Percentiles rank a stretch among this genome's conserved stretches.
Evolutionary conservation across 2,329 filamentous ascomycete genomes (phyloP).

Genomic region (Hypoxylon sp.): DNA sequence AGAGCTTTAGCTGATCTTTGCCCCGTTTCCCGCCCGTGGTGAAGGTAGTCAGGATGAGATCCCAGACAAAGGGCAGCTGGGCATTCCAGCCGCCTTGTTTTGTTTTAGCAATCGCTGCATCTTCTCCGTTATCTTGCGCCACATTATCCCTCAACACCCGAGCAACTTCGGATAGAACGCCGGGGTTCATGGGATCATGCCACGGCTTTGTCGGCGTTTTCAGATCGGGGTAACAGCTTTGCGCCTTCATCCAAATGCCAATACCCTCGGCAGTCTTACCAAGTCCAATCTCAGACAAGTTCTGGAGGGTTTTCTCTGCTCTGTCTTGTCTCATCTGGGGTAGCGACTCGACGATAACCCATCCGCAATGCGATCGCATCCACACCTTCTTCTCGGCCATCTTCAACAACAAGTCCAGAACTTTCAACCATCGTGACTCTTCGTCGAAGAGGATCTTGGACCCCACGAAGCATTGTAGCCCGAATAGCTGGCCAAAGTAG

Average conservation of each 20-base stretch:
- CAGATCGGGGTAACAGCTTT: slow-evolving; percentile 68
- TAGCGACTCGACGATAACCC: slow-evolving; percentile 78
- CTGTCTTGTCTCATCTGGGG: slow-evolving; percentile 66
- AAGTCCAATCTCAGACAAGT: slow-evolving; percentile 69
- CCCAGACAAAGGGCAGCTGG: slow-evolving; percentile 88
- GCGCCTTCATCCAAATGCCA: slow-evolving; percentile 82
- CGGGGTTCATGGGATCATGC: slow-evolving; percentile 76
- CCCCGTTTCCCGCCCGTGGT: slow-evolving; percentile 47
- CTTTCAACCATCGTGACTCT: slow-evolving; percentile 66
- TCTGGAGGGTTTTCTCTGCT: slow-evolving; percentile 68
- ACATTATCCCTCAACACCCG: slow-evolving; percentile 81
- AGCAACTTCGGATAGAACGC: slow-evolving; percentile 73
- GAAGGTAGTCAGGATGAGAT: slow-evolving; percentile 71
- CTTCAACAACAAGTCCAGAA: slow-evolving; percentile 77
- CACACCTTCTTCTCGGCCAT: slow-evolving; percentile 84
- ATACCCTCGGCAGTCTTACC: slow-evolving; percentile 87
- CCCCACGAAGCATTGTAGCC: slow-evolving; percentile 84
- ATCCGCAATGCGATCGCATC: slow-evolving; percentile 88
- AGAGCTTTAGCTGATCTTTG: slow-evolving; percentile 69
- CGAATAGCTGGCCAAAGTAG: slow-evolving; percentile 85
- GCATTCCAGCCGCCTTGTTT: slow-evolving; percentile 80
- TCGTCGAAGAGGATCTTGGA: slow-evolving; percentile 74
- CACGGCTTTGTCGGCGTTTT: slow-evolving; percentile 75
- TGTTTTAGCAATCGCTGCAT: slow-evolving; percentile 53
- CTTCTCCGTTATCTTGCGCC: slow-evolving; percentile 59